These are phyloP conservation scores for Dioscorea dumetorum DNA, from an alignment of 106 monocot genomes.

Conservation along the genomic window DNA sequence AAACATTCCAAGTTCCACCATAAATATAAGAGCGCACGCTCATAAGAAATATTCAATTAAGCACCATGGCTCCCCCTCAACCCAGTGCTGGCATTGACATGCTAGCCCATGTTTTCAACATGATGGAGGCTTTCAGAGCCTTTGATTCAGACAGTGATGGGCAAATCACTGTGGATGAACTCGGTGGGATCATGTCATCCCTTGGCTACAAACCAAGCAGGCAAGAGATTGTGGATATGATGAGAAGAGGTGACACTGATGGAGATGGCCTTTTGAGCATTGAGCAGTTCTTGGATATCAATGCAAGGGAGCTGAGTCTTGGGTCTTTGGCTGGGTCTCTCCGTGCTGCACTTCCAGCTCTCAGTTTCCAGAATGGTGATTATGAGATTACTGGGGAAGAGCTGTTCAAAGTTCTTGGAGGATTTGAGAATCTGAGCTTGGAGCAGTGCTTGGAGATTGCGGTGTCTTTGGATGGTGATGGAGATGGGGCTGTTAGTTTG, in stretches of 20 bases:
- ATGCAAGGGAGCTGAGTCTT: conserved; percentile 19
- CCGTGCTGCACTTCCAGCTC: conserved; percentile 10
- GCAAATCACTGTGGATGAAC: conserved; percentile 31
- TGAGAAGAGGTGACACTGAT: conserved; percentile 18
- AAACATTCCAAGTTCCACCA: no score
- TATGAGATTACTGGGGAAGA: conserved; percentile 27
- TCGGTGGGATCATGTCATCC: conserved; percentile 36
- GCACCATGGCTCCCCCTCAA: conserved; percentile 2
- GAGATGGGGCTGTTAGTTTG: conserved; percentile 32
- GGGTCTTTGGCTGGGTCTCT: conserved; percentile 22
- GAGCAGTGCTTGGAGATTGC: conserved; percentile 42
- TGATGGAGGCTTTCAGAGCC: conserved; percentile 46
- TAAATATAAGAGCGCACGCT: no score
- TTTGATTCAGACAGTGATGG: conserved; percentile 56
- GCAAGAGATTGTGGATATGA: conserved; percentile 22
- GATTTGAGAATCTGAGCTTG: conserved; percentile 13
- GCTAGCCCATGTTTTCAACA: conserved; percentile 25
- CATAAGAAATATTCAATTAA: not conserved
- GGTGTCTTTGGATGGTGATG: conserved; percentile 40
- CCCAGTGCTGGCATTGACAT: conserved; percentile 23
- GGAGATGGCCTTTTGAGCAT: conserved; percentile 25
- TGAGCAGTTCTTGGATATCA: conserved; percentile 29
- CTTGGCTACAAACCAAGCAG: conserved; percentile 22
- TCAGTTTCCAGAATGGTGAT: conserved; percentile 4
- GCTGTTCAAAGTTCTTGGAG: conserved; percentile 20